A percentile compares a stretch with the other conserved stretches of the same genome.
Evolutionary conservation across 1,284 basidiomycete species (phyloP).

Genomic region (Anthracocystis walkeri): DNA sequence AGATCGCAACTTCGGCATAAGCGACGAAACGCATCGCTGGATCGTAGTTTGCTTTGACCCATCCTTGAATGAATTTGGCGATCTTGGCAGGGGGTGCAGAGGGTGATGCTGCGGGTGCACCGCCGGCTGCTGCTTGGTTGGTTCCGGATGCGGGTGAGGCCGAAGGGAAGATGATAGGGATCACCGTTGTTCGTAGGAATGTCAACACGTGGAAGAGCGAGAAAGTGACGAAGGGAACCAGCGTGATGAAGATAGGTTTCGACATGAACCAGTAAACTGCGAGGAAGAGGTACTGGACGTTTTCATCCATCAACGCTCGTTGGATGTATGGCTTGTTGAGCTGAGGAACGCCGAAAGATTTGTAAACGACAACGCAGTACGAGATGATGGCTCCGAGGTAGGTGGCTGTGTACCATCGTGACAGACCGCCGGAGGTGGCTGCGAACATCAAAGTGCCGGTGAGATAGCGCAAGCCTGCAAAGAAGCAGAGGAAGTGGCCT

Average conservation of each 20-base stretch:
- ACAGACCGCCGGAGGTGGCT: conserved; percentile 52
- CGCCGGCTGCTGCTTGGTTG: conserved; percentile 29
- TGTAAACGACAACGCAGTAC: conserved; percentile 70
- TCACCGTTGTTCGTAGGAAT: conserved; percentile 62
- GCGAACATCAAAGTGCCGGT: conserved; percentile 55
- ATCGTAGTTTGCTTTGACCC: conserved; percentile 70
- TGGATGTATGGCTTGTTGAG: conserved; percentile 67
- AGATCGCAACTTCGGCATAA: conserved; percentile 68
- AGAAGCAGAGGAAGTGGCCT: conserved; percentile 68
- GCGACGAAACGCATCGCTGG: conserved; percentile 70
- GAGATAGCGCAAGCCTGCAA: conserved; percentile 66
- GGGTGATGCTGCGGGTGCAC: conserved; percentile 34
- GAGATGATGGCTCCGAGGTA: conserved; percentile 69
- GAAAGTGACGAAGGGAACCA: conserved; percentile 69
- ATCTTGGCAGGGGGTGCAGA: conserved; percentile 53
- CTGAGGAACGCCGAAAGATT: conserved; percentile 68
- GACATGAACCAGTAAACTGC: conserved; percentile 70
- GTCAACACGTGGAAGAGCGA: conserved; percentile 69
- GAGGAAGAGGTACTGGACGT: conserved; percentile 69
- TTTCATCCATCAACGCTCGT: conserved; percentile 69
- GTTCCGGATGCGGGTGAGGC: conserved; percentile 38
- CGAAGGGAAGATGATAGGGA: conserved; percentile 58
- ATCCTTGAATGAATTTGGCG: conserved; percentile 66
- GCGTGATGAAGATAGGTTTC: conserved; percentile 68
- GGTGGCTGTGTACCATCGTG: conserved; percentile 64